Evolutionary conservation across 2,329 filamentous ascomycete genomes (phyloP), one percentile per base, ranked within the genome.

Genomic region (Ascochyta koolunga): DNA sequence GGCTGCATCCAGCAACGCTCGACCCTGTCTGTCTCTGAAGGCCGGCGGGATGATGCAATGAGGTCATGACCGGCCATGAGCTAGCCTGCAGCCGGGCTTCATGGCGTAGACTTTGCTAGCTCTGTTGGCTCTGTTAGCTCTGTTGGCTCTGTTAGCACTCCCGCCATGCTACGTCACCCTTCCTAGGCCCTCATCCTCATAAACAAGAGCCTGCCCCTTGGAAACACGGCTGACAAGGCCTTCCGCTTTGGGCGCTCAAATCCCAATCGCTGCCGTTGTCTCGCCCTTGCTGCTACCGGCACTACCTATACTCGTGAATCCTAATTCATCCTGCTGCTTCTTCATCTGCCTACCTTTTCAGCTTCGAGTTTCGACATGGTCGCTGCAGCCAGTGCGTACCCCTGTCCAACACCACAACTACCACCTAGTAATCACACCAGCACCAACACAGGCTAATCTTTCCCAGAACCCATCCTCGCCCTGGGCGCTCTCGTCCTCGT

Each of bases 401-500:
- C 36, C 40, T 43, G 46, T 48, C 50, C 25, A 38, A 16, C 36
- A 32, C 29, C 35, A 40, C 35, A 31, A 42, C 9, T 16, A 36
- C 19, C 19, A 16, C 31, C 27, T 13, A 33, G 9, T 8, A 33
- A 32, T 9, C 7, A 10, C 22, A 49, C 18, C 33, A 47, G 33
- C 38, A 24, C 16, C 15, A 21, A 18, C 19, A 11, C 40, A 29
- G 40, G 39, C 41, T 42, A 36, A 18, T 41, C 25, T 24, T 40
- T 40, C 21, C 1, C 67, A 87, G 85, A 85, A 67, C 80, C 82
- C 50, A 51, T 81, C 41, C 75, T 87, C 66, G 83, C 80, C 61
- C 70, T 85, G 40, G 58, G 80, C 41, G 86, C 86, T 70, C 77
- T 89, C 54, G 74, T 89, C 64, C 78, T 89, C 58, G 80, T 86